A percentile compares a stretch with the other conserved stretches of the same genome.
phyloP scores from a whole-genome alignment of 805 yeast genomes.

The Cyberlindnera galapagoensis region DNA sequence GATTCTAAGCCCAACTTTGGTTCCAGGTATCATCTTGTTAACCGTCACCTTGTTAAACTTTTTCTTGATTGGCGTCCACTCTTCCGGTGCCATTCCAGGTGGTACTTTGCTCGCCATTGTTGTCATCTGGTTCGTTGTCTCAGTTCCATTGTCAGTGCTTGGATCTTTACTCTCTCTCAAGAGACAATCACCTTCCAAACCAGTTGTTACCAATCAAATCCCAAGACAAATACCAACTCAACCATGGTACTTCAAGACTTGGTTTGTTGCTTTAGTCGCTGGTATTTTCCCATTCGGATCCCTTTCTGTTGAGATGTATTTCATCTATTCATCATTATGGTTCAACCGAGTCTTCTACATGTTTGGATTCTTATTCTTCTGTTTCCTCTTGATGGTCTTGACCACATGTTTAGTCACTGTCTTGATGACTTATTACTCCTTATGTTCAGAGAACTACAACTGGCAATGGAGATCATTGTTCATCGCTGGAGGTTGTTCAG shows the following conservation, averaged over 20 bases:
- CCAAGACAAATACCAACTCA: slow-evolving; percentile 94
- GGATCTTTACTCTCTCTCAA: slow-evolving; percentile 82
- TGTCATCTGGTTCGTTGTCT: slow-evolving; percentile 76
- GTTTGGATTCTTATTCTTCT: slow-evolving; percentile 94
- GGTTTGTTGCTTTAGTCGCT: slow-evolving; percentile 63
- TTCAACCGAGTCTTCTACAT: slow-evolving; percentile 88
- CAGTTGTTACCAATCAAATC: slow-evolving; percentile 90
- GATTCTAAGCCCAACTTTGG: slow-evolving; percentile 72
- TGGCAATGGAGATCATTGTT: slow-evolving; percentile 96
- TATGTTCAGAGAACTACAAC: slow-evolving; percentile 86
- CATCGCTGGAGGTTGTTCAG: slow-evolving; percentile 83
- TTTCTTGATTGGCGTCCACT: slow-evolving; percentile 66
- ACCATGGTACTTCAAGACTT: slow-evolving; percentile 71
- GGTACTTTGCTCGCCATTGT: slow-evolving; percentile 83
- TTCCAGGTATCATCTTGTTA: slow-evolving; percentile 72
- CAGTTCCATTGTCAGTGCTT: slow-evolving; percentile 74
- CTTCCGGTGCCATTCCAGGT: slow-evolving; percentile 93
- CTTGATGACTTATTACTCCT: slow-evolving; percentile 72
- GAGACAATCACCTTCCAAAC: slow-evolving; percentile 49
- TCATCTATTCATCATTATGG: slow-evolving; percentile 89
- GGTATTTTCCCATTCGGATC: slow-evolving; percentile 95
- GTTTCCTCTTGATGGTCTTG: slow-evolving; percentile 72
- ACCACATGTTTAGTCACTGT: slow-evolving; percentile 80
- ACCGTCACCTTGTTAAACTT: slow-evolving; percentile 69
- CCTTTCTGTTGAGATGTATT: slow-evolving; percentile 90